Evolutionary conservation across 192 early-diverging fungal species (phyloP).

Genomic region (Glomus cerebriforme): DNA sequence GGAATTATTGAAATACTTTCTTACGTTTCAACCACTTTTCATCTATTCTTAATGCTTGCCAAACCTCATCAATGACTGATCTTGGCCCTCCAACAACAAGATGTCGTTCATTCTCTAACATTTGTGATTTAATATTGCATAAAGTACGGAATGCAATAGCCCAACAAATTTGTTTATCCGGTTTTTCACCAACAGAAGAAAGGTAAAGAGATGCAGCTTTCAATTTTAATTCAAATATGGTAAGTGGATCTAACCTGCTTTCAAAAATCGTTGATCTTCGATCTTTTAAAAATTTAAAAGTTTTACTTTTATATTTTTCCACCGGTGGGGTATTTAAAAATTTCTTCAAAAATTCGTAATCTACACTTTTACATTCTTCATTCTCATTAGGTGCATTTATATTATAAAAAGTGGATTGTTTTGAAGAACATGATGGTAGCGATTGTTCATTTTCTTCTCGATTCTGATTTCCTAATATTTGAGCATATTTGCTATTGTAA

Average conservation of each 20-base stretch:
- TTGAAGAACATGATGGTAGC: too few relatives aligned
- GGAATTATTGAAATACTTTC: too few relatives aligned
- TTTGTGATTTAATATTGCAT: constrained; percentile 22
- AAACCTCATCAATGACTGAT: not conserved
- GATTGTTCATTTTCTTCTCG: not conserved
- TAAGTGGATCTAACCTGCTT: not conserved
- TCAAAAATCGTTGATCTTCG: not conserved
- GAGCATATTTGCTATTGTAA: not conserved
- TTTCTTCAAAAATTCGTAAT: not conserved
- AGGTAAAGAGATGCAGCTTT: constrained; percentile 19
- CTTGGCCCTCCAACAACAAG: constrained; percentile 5
- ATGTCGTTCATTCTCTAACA: not conserved
- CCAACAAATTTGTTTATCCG: not conserved
- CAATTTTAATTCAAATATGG: not conserved
- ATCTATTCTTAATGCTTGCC: not conserved
- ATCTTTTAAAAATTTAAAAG: not conserved
- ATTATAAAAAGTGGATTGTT: not conserved
- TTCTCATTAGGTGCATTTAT: not conserved
- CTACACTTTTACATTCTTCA: not conserved
- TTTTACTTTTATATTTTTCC: not conserved
- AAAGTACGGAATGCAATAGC: constrained; percentile 9
- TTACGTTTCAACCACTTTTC: not conserved
- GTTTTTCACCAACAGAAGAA: not conserved
- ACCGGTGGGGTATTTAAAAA: not conserved
- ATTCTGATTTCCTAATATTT: not conserved